These are phyloP conservation scores for Tuber indicum DNA, from an alignment of 495 filamentous ascomycete genomes.

Conservation along the genomic window DNA sequence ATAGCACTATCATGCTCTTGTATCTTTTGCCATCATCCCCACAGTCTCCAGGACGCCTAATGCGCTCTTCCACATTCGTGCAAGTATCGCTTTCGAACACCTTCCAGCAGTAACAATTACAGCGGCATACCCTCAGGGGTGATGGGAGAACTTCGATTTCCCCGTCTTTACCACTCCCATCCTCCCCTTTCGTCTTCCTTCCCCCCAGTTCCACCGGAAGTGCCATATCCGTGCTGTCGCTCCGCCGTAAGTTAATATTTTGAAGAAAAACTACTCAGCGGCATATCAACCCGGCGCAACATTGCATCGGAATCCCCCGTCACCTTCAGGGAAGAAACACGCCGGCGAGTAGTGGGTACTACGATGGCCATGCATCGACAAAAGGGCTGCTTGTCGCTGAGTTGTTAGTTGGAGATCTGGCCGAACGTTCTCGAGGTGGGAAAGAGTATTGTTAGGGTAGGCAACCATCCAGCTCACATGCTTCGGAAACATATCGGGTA, in stretches of 20 bases:
- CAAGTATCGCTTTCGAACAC: too few species aligned
- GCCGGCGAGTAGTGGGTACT: not conserved
- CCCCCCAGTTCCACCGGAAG: not conserved
- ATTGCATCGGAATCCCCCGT: conserved; percentile 4
- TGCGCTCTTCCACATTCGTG: too few species aligned
- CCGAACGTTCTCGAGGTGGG: not conserved
- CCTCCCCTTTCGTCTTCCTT: conserved; percentile 12
- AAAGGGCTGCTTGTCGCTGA: conserved; percentile 17
- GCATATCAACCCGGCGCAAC: not conserved
- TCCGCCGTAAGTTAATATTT: not conserved
- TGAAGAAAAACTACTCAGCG: not conserved
- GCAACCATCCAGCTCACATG: conserved; percentile 5
- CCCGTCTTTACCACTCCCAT: not conserved
- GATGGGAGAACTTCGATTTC: conserved; percentile 8
- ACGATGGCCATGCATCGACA: conserved; percentile 8
- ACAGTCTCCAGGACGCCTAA: too few species aligned
- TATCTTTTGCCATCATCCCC: too few species aligned
- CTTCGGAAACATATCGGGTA: conserved; percentile 1
- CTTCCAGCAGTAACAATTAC: not conserved
- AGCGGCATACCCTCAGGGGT: not conserved
- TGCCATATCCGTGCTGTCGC: not conserved
- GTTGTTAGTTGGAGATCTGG: not conserved
- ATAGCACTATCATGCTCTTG: too few species aligned
- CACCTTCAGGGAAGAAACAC: conserved; percentile 13
- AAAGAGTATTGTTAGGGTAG: conserved; percentile 6